A percentile compares a stretch with the other conserved stretches of the same genome.
Conservation (phyloP, 1,284 basidiomycete genomes). For the Phenoliferia sp. region DNA sequence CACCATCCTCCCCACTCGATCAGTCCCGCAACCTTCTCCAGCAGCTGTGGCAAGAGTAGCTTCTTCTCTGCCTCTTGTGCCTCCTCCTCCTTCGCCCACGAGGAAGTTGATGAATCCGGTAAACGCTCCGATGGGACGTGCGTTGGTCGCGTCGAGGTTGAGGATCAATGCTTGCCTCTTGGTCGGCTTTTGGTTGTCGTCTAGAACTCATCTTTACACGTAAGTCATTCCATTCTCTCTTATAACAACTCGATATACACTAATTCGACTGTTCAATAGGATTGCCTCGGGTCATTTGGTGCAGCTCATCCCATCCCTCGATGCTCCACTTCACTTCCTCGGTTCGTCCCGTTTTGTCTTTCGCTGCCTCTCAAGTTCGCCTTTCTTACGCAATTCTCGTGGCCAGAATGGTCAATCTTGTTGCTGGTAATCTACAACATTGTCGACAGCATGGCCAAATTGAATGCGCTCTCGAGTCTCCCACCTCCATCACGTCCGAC, state of each 20-base stretch:
- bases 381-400: neutral
- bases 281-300: slow-evolving; percentile 23
- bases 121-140: slow-evolving; percentile 18
- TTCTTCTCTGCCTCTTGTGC: neutral
- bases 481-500: neutral
- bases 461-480: slow-evolving; percentile 22
- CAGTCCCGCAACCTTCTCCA: slow-evolving; percentile 9
- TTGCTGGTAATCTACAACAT: slow-evolving; percentile 30
- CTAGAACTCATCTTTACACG: slow-evolving; percentile 21
- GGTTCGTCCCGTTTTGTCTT: slow-evolving; percentile 7
- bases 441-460: slow-evolving; percentile 19
- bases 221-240: too few species aligned
- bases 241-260: too few species aligned
- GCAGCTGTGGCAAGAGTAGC: neutral
- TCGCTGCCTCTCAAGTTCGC: neutral
- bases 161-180: slow-evolving; percentile 23
- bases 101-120: slow-evolving; percentile 10
- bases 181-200: slow-evolving; percentile 28
- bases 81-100: neutral
- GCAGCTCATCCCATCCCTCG: slow-evolving; percentile 15
- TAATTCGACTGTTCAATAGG: neutral
- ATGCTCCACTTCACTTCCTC: slow-evolving; percentile 24
- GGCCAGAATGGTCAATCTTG: slow-evolving; percentile 18
- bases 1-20: neutral
- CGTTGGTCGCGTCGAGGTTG: slow-evolving; percentile 20